Evolutionary conservation across 2,329 filamentous ascomycete species (phyloP), one percentile per base, ranked within the genome.

Genomic region (Aspergillus novofumigatus): DNA sequence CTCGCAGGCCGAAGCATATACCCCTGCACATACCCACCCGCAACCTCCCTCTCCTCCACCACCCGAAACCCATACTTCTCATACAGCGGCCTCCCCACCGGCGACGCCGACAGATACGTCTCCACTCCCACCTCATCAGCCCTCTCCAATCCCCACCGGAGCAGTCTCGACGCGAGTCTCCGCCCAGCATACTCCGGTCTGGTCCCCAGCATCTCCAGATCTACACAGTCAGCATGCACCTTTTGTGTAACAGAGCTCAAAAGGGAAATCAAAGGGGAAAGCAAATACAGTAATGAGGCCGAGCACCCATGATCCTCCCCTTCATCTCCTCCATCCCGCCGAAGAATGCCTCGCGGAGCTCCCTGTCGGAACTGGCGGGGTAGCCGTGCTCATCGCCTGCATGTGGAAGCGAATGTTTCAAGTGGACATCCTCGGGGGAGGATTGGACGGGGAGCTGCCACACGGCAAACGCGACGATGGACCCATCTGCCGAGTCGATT

Each of bases 11-110:
- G 17, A 4, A 47, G 11, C 57, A 63, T 59, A 51, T 54, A 58
- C 21, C 51, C 25, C 45, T 60, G 47, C 42, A 51, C 32, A 54
- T 56, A 54, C 11, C 54, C 59, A 10, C 14, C 49, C 2, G 38
- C 21, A 21, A 53, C 21, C 38, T 58, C 55, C 44, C 42, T 53
- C 51, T 21, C 45, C 20, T 53, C 51, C 38, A 61, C 28, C 10
- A 69, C 63, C 25, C 64, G 62, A 59, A 79, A 79, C 4, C 75
- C 75, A 53, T 68, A 66, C 45, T 68, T 77, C 57, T 68, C 52
- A 59, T 79, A 79, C 35, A 79, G 25, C 1, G 61, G 57, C 51
- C 70, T 72, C 1, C 69, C 77, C 4, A 53, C 64, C 14, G 65
- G 61, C 2, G 73, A 74, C 14, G 75, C 67, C 41, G 73, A 68